These are phyloP conservation scores for Paspalum vaginatum DNA, from an alignment of 176 grass and related monocot genomes.

Conservation along the genomic window DNA sequence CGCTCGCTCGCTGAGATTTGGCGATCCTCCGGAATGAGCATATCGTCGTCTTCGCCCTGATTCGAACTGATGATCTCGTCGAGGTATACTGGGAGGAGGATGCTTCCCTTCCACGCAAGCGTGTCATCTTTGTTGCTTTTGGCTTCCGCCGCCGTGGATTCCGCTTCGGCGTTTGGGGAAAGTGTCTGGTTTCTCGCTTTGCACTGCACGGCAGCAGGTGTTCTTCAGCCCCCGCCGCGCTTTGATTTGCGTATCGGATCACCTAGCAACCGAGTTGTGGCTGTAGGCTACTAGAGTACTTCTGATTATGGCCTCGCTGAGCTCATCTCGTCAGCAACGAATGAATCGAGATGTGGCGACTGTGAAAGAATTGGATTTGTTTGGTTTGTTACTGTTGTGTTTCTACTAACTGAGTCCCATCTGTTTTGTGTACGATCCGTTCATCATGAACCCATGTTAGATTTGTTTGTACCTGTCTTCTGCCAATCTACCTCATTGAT, in stretches of 20 bases:
- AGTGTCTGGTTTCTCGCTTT: background rate
- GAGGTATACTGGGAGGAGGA: conserved; percentile 9
- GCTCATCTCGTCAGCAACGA: background rate
- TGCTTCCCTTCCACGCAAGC: conserved; percentile 43
- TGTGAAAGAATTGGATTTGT: background rate
- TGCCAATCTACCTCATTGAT: background rate
- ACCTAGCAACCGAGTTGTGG: background rate
- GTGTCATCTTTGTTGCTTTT: background rate
- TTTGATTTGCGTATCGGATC: background rate
- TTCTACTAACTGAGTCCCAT: background rate
- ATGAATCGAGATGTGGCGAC: background rate
- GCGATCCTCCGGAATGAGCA: conserved; percentile 4
- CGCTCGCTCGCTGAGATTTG: background rate
- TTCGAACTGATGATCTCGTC: background rate
- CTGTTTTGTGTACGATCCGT: background rate
- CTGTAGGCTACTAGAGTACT: background rate
- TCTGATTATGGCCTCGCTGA: background rate
- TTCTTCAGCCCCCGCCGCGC: background rate
- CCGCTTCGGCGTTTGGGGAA: background rate
- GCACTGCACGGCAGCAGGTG: background rate
- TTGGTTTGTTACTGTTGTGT: background rate
- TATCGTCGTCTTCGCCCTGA: background rate
- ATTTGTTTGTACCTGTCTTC: conserved; percentile 2
- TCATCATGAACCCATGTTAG: conserved; percentile 9
- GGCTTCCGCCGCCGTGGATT: background rate